Evolutionary conservation across 331 rosid species (phyloP), one percentile per base, ranked within the genome.

Genomic region (Pyrus hybrid): DNA sequence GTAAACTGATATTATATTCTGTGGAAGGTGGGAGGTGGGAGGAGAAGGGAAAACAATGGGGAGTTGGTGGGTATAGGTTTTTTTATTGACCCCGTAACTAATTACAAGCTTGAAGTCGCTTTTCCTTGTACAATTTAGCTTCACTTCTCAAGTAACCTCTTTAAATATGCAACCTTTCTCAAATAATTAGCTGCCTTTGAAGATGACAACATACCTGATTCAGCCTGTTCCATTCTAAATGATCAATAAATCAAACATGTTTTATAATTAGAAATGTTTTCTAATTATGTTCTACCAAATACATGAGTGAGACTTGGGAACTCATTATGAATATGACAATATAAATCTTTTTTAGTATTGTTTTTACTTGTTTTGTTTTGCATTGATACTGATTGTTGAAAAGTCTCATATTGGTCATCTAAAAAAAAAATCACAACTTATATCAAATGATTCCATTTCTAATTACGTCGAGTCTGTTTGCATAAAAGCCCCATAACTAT

Each of bases 31-130:
- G 56, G 12, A 22, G 45, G 11, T n/a, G 23, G 28, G 68, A 61
- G 37, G 32, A 53, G 22, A 9, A 37, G 2, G 1, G 45, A 32
- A 54, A 57, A 69, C 57, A 37, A 7, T 25, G 83, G 58, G 83
- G 81, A 75, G 92, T 85, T 80, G 95, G 85, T 83, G 96, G 47
- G 67, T 69, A 72, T 4, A 13, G 51, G 77, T 73, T 16, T 14
- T n/a, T 72, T 51, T 26, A 85, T 92, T 82, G 92, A 90, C 96
- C 80, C 80, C 68, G 78, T 83, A 93, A 90, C 97, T 83, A 90
- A 88, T 93, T 84, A 83, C 91, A 93, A 86, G 89, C 86, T 62
- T 78, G 45, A 82, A 75, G 97, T 93, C 94, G 90, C 93, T 93
- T 90, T 93, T 83, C 84, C 94, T 88, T 93, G 29, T 81, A 84